Evolutionary conservation across 1,139 yeast genomes (phyloP), one percentile per base, ranked within the genome.

Genomic region (Nakaseomyces delphensis): DNA sequence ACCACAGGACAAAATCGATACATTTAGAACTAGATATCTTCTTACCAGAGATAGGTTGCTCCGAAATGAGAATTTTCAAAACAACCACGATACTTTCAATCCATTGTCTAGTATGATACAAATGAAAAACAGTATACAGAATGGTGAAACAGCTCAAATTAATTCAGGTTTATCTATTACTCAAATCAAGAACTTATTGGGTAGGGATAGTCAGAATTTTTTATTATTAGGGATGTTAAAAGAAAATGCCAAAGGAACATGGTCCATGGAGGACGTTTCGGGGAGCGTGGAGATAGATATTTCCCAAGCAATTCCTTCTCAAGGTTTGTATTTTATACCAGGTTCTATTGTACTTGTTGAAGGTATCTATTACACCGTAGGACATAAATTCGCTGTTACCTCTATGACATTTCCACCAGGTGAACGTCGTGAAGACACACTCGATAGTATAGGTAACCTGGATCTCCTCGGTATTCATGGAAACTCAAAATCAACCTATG

Each of bases 321-420:
- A 70, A 11, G 87, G 83, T 0, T 72, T 83, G 2, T 89, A 77
- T 55, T 84, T 80, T 55, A 76, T 79, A 2, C 75, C 83, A 0
- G 98, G 98, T 1, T 79, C 82, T 69, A 78, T 83, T 53, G 76
- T 86, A 1, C 67, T 89, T 3, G 83, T 83, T 36, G 95, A 87
- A 56, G 99, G 99, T 11, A 76, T 85, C 19, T 62, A 61, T 45
- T 85, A 84, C 55, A 74, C 85, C 0, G 79, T 77, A 5, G 67
- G 69, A 11, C 73, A 77, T 19, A 76, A 73, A 32, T 87, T 91
- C 56, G 77, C 82, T 49, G 95, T 83, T 1, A 73, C 83, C 29
- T 74, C 83, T 11, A 70, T 89, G 42, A 84, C 84, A 1, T 96
- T 86, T 47, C 98, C 98, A 1, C 89, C 94, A 0, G 82, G 87